A percentile compares a stretch with the other conserved stretches of the same genome.
Conservation (phyloP, 257 asterid genomes). For the Nicotiana sylvestris region DNA sequence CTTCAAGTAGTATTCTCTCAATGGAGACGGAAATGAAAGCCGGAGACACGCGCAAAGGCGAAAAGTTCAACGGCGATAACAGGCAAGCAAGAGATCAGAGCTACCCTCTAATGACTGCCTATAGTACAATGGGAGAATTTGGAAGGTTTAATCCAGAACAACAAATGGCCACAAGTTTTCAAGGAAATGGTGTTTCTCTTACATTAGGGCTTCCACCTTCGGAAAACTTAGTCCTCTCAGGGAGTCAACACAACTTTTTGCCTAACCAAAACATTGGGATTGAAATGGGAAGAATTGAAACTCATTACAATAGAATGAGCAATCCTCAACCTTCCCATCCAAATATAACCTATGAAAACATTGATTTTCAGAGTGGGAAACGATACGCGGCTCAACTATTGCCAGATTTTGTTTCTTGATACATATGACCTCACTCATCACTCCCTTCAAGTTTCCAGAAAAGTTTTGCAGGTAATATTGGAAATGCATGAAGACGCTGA, state of each 20-base stretch:
- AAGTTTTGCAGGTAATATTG: not conserved
- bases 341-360: slow-evolving; percentile 49
- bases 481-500: not conserved
- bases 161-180: slow-evolving; percentile 20
- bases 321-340: slow-evolving; percentile 42
- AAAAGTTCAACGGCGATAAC: slow-evolving; percentile 9
- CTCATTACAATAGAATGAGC: slow-evolving; percentile 32
- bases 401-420: slow-evolving; percentile 78
- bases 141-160: slow-evolving; percentile 30
- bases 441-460: too few relatives aligned
- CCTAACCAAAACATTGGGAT: slow-evolving; percentile 52
- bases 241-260: slow-evolving; percentile 52
- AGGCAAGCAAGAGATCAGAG: slow-evolving; percentile 21
- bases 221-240: slow-evolving; percentile 63
- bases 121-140: slow-evolving; percentile 17
- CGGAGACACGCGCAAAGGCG: slow-evolving; percentile 10
- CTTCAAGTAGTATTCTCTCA: slow-evolving; percentile 31
- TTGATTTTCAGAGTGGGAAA: slow-evolving; percentile 70
- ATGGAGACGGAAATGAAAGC: slow-evolving; percentile 25
- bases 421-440: not conserved
- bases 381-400: slow-evolving; percentile 70
- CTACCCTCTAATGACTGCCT: slow-evolving; percentile 24
- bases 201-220: slow-evolving; percentile 91
- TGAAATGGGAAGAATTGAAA: slow-evolving; percentile 47
- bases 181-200: slow-evolving; percentile 38